phyloP scores from a whole-genome alignment of 176 grass and related monocot genomes.

The Phyllostachys edulis region DNA sequence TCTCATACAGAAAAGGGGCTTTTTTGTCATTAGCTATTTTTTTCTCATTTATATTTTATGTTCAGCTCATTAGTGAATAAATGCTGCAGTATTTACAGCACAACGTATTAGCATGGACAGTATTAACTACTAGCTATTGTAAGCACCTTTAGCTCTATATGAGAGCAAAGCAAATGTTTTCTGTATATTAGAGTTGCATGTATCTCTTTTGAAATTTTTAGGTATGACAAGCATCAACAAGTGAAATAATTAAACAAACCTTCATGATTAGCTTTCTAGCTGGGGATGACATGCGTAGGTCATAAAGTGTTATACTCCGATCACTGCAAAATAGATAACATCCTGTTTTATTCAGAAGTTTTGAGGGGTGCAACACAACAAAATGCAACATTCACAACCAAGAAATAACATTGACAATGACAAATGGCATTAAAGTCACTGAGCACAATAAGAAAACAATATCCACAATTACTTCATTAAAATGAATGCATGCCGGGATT shows the following conservation, averaged over 20 bases:
- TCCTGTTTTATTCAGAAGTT: slow-evolving; percentile 2
- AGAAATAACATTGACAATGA: neutral
- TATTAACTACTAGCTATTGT: neutral
- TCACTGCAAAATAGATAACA: slow-evolving; percentile 60
- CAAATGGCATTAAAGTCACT: neutral
- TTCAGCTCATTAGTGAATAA: neutral
- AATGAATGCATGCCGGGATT: neutral
- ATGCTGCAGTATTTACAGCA: neutral
- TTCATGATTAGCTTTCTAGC: slow-evolving; percentile 93
- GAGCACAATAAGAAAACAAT: neutral
- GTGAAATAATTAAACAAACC: slow-evolving; percentile 43
- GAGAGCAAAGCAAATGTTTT: slow-evolving; percentile 16
- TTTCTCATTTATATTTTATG: neutral
- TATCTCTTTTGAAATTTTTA: neutral
- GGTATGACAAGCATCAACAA: slow-evolving; percentile 3
- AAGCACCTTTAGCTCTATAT: neutral
- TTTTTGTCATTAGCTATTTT: neutral
- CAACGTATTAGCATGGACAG: neutral
- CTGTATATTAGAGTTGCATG: neutral
- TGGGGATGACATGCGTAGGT: slow-evolving; percentile 87
- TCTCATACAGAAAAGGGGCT: neutral
- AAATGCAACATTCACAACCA: slow-evolving; percentile 1
- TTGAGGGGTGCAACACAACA: neutral
- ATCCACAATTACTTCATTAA: neutral
- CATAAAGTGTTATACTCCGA: slow-evolving; percentile 87